These are phyloP conservation scores for Dalbergia cochinchinensis DNA, from an alignment of 306 rosid genomes.

Conservation along the genomic window DNA sequence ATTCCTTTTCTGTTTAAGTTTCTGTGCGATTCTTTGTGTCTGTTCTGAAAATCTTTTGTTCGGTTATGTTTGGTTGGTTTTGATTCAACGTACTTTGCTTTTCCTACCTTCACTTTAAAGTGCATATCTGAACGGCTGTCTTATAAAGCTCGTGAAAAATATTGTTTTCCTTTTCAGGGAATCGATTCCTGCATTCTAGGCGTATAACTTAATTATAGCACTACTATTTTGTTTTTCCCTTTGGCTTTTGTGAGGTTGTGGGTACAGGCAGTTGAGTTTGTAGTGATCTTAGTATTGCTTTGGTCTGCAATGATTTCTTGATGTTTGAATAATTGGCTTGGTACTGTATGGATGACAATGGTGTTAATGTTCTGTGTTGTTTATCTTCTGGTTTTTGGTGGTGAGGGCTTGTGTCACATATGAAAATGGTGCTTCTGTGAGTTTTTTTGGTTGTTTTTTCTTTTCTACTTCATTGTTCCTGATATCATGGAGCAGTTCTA, in stretches of 20 bases:
- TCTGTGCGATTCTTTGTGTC: conserved; percentile 30
- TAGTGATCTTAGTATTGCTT: not conserved
- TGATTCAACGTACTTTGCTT: conserved; percentile 38
- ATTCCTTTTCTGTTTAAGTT: conserved; percentile 4
- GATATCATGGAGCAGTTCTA: not conserved
- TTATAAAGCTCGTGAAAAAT: conserved; percentile 31
- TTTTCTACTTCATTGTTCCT: not conserved
- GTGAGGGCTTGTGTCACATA: not conserved
- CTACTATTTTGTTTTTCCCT: not conserved
- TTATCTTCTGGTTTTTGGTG: not conserved
- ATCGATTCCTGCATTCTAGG: conserved; percentile 39
- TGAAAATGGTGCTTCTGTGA: conserved; percentile 1
- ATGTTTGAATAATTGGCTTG: not conserved
- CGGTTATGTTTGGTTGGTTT: conserved; percentile 18
- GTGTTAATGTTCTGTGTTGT: not conserved
- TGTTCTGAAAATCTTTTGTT: conserved; percentile 35
- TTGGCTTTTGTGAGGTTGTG: conserved; percentile 19
- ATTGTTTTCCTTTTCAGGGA: conserved; percentile 44
- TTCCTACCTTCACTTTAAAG: conserved; percentile 33
- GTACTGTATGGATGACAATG: not conserved
- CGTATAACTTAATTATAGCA: conserved; percentile 13
- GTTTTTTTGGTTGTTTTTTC: not conserved
- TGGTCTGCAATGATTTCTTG: not conserved
- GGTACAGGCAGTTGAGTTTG: conserved; percentile 7
- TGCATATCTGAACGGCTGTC: conserved; percentile 39